Evolutionary conservation across 1,139 yeast genomes (phyloP).

Genomic region (Suhomyces bolitotheri): DNA sequence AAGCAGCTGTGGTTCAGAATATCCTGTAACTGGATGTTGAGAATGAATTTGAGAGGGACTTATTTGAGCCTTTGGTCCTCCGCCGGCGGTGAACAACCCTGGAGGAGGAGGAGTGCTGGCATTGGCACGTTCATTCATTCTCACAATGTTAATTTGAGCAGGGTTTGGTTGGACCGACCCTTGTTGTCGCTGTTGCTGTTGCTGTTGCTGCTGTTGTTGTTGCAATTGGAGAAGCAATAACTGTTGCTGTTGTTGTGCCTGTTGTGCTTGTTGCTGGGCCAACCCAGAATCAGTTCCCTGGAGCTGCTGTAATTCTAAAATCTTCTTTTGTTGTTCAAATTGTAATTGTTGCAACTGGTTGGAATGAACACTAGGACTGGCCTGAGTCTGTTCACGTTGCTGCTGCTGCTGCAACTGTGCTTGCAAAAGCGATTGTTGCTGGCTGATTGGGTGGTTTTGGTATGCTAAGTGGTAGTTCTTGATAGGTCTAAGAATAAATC

Average conservation of each 20-base stretch:
- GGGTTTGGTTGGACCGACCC: constrained; percentile 16
- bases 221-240: constrained; percentile 17
- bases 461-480: constrained; percentile 51
- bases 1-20: constrained; percentile 17
- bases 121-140: constrained; percentile 34
- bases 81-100: constrained; percentile 35
- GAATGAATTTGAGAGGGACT: constrained; percentile 16
- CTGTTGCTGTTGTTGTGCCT: constrained; percentile 21
- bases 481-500: constrained; percentile 43
- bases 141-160: constrained; percentile 31
- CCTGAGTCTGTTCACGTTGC: constrained; percentile 19
- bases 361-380: constrained; percentile 20
- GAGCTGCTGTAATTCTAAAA: constrained; percentile 23
- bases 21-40: constrained; percentile 13
- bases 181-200: constrained; percentile 16
- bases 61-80: constrained; percentile 16
- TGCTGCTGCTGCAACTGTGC: constrained; percentile 22
- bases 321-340: constrained; percentile 30
- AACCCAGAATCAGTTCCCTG: constrained; percentile 19
- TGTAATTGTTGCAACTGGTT: constrained; percentile 30
- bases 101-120: constrained; percentile 50
- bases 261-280: constrained; percentile 22
- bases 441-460: constrained; percentile 47
- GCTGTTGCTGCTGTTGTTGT: constrained; percentile 17
- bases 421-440: constrained; percentile 39